phyloP scores from a whole-genome alignment of 2,329 filamentous ascomycete genomes.

The Nigrospora oryzae region DNA sequence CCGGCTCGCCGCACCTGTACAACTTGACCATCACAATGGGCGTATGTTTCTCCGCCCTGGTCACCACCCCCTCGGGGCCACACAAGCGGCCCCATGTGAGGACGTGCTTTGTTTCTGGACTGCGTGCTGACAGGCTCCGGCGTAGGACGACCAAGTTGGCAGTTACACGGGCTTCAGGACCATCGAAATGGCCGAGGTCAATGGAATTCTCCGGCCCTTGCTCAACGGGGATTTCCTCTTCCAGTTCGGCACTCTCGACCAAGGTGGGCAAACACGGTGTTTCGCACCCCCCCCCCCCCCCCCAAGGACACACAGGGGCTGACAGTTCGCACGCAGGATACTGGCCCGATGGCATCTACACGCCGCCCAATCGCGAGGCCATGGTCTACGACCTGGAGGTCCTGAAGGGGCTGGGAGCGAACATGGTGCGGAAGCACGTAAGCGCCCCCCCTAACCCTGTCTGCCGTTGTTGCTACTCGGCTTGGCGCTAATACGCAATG shows the following conservation, averaged over 20 bases:
- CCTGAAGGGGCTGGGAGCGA: constrained; percentile 59
- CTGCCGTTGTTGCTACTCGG: not conserved
- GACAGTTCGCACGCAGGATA: constrained; percentile 32
- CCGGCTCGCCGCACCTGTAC: constrained; percentile 53
- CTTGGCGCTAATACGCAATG: not conserved
- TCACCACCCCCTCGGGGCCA: no score
- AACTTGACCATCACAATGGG: constrained; percentile 45
- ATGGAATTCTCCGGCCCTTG: constrained; percentile 51
- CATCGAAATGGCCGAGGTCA: constrained; percentile 44
- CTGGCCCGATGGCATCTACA: constrained; percentile 63
- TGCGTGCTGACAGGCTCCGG: no score
- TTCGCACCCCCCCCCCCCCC: not conserved
- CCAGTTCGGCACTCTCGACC: constrained; percentile 60
- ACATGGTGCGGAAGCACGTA: constrained; percentile 64
- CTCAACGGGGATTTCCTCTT: constrained; percentile 64
- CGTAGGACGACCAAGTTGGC: constrained; percentile 37
- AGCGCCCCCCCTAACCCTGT: constrained; percentile 22
- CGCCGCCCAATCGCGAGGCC: constrained; percentile 55
- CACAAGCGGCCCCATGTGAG: no score
- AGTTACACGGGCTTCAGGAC: constrained; percentile 67
- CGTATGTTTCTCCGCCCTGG: not conserved
- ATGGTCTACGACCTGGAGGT: constrained; percentile 59
- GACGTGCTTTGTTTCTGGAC: no score
- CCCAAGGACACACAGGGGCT: not conserved
- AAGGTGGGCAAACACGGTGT: constrained; percentile 18